Evolutionary conservation across 805 yeast species (phyloP).

Genomic region (Lachancea dasiensis): DNA sequence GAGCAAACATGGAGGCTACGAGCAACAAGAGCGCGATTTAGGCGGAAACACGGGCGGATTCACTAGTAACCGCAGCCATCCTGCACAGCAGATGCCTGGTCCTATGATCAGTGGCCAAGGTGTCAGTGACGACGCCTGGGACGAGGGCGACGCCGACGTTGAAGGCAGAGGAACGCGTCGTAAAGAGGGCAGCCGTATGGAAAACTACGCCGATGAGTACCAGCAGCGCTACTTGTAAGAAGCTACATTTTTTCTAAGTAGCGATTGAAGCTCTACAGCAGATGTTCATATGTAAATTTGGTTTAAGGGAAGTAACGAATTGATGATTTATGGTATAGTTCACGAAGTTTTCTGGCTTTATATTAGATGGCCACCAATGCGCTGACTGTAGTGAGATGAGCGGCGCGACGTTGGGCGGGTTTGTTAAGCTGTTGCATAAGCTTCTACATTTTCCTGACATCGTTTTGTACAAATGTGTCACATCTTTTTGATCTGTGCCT

Average conservation of each 20-base stretch:
- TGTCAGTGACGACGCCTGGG: slow-evolving; percentile 2
- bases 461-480: too few relatives aligned
- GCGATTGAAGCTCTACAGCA: too few relatives aligned
- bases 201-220: slow-evolving; percentile 12
- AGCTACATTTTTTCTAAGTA: not conserved
- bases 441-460: too few relatives aligned
- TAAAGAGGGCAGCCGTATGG: slow-evolving; percentile 3
- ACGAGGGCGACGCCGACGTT: slow-evolving; percentile 5
- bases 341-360: too few relatives aligned
- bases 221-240: slow-evolving; percentile 10
- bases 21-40: slow-evolving; percentile 8
- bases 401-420: too few relatives aligned
- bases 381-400: too few relatives aligned
- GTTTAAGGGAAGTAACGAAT: too few relatives aligned
- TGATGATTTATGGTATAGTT: too few relatives aligned
- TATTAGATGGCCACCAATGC: too few relatives aligned
- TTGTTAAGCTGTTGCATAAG: too few relatives aligned
- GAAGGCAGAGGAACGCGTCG: slow-evolving; percentile 1
- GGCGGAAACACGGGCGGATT: slow-evolving; percentile 3
- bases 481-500: too few relatives aligned
- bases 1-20: slow-evolving; percentile 8
- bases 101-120: slow-evolving; percentile 7
- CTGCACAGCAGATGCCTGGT: slow-evolving; percentile 6
- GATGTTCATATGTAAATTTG: too few relatives aligned
- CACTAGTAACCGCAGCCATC: slow-evolving; percentile 1